Percentiles rank a stretch among this genome's conserved stretches.
Evolutionary conservation across 805 yeast species (phyloP).

Genomic region (Nematodospora valgi): DNA sequence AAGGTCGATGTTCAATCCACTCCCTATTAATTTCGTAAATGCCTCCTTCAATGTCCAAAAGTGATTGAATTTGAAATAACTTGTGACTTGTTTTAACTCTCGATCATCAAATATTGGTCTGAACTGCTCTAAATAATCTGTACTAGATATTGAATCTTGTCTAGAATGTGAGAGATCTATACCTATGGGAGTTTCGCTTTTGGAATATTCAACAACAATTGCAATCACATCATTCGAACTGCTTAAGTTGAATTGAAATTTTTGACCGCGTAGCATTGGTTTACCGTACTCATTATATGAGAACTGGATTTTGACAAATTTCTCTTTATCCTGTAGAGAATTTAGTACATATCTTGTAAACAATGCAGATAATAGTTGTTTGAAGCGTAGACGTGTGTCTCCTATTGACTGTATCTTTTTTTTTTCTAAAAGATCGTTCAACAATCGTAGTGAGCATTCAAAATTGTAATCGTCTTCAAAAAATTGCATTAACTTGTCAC

Average conservation of each 20-base stretch:
- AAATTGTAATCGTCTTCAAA: constrained; percentile 39
- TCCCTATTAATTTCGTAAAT: constrained; percentile 62
- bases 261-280: constrained; percentile 36
- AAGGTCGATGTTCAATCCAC: constrained; percentile 42
- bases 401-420: constrained; percentile 37
- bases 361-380: constrained; percentile 44
- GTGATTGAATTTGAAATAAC: constrained; percentile 45
- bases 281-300: constrained; percentile 49
- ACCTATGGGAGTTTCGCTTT: constrained; percentile 23
- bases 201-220: constrained; percentile 36
- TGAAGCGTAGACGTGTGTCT: constrained; percentile 26
- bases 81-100: constrained; percentile 32
- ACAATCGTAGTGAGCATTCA: constrained; percentile 46
- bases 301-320: constrained; percentile 22
- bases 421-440: constrained; percentile 41
- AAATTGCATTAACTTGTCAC: constrained; percentile 12
- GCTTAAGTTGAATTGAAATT: constrained; percentile 52
- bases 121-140: constrained; percentile 33
- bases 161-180: constrained; percentile 37
- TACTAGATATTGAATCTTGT: constrained; percentile 22
- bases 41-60: constrained; percentile 83
- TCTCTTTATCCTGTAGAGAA: constrained; percentile 8
- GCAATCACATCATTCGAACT: constrained; percentile 52
- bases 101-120: constrained; percentile 36
- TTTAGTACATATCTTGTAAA: constrained; percentile 44